phyloP scores from a whole-genome alignment of 208 protist genomes.

The Trichomonas tenax region DNA sequence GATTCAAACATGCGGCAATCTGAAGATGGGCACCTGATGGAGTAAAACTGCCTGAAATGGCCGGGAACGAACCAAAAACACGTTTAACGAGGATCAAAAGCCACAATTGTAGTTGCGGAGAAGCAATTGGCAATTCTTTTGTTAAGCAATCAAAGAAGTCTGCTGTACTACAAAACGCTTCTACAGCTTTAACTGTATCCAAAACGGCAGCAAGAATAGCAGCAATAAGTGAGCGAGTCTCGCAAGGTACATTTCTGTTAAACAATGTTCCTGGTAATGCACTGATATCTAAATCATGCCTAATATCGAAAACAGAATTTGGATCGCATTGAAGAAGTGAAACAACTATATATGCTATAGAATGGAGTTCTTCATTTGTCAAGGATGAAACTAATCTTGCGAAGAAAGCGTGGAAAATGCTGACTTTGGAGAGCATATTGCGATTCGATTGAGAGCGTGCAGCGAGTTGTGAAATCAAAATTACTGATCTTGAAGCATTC shows the following conservation, averaged over 20 bases:
- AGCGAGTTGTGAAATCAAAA: not conserved
- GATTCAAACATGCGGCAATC: not conserved
- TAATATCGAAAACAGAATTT: not conserved
- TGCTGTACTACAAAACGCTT: not conserved
- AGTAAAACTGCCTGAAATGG: not conserved
- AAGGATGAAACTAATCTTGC: not conserved
- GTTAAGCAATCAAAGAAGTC: not conserved
- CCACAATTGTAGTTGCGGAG: not conserved
- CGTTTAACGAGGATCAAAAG: not conserved
- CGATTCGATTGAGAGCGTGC: not conserved
- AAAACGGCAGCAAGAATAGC: not conserved
- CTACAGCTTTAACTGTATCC: not conserved
- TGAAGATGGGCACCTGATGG: not conserved
- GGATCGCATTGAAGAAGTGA: not conserved
- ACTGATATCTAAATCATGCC: not conserved
- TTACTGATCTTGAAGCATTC: not conserved
- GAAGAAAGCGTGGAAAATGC: not conserved
- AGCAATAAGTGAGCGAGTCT: not conserved
- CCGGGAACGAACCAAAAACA: not conserved
- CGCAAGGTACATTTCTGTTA: not conserved
- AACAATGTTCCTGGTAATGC: not conserved
- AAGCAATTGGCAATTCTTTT: not conserved
- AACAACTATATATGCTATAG: not conserved
- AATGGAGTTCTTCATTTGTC: not conserved
- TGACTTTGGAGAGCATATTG: not conserved